Base-by-base conservation (phyloP, 805 yeast genomes). In the Teunomyces lycoperdinae region DNA sequence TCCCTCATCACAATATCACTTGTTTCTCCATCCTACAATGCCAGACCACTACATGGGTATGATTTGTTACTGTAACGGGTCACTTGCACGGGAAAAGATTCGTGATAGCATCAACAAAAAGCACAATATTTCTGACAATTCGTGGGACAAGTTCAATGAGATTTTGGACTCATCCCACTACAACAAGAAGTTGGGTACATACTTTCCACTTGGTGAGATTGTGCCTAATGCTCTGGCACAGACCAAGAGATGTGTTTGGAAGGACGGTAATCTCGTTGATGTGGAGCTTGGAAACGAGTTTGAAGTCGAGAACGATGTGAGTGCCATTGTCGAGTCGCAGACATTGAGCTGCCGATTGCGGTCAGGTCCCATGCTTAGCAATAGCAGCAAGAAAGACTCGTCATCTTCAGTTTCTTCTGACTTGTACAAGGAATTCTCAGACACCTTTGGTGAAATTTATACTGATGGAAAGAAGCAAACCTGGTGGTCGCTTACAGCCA, bases 31-130 rank as follows among this genome's bases (percentile, higher is more conserved):
- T 62, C 97, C 97, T 7, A 85, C 95, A 0, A 78, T 87, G 51
- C 78, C 80, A 0, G 76, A 75, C 32, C 82, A 85, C 32, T 90
- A 82, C 63, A 91, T 90, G 97, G 96, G 95, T 17, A 90, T 90
- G 97, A 80, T 91, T 46, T 90, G 97, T 63, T 90, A 90, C 64
- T 87, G 95, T 60, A 90, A 90, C 63, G 97, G 97, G 0, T 79
- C 96, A 0, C 69, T 90, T 43, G 96, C 97, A 0, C 74, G 97
- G 53, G 96, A 90, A 58, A 74, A 76, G 48, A 74, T 89, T 9
- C 74, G 94, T 43, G 85, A 89, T 63, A 71, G 68, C 20, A 51
- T 89, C 28, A 86, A 85, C 58, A 64, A 66, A 34, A 71, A 76
- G 55, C 67, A 70, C 47, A 57, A 61, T 1, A 50, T 59, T 10